A percentile compares a stretch with the other conserved stretches of the same genome.
Evolutionary conservation across 345 rosid species (phyloP).

Genomic region (Lepidium didymum): DNA sequence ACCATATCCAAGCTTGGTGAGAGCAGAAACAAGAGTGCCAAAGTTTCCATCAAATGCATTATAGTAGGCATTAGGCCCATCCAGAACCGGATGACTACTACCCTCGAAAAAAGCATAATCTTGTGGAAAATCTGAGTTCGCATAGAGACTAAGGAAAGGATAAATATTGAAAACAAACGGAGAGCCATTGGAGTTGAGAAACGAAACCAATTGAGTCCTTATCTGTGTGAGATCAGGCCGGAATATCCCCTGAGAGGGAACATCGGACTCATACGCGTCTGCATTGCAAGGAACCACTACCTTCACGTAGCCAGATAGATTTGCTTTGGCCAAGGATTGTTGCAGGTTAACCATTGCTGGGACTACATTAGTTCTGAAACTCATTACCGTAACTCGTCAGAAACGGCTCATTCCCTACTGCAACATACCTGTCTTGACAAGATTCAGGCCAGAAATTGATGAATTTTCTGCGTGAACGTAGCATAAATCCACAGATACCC

Average conservation of each 20-base stretch:
- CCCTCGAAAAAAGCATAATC: constrained; percentile 91
- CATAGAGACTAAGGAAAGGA: constrained; percentile 93
- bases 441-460: background rate
- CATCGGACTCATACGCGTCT: constrained; percentile 75
- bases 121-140: constrained; percentile 85
- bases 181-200: constrained; percentile 82
- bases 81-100: constrained; percentile 68
- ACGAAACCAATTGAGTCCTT: constrained; percentile 70
- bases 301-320: constrained; percentile 79
- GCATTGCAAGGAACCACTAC: constrained; percentile 95
- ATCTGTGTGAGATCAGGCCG: constrained; percentile 80
- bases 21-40: constrained; percentile 89
- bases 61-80: constrained; percentile 67
- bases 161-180: constrained; percentile 91
- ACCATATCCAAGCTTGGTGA: constrained; percentile 69
- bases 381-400: constrained; percentile 60
- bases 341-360: constrained; percentile 82
- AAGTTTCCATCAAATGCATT: constrained; percentile 94
- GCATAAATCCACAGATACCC: background rate
- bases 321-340: constrained; percentile 70
- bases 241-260: constrained; percentile 90
- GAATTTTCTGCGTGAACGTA: background rate
- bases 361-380: constrained; percentile 62
- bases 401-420: constrained; percentile 96
- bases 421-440: constrained; percentile 57